phyloP scores from a whole-genome alignment of 129 eudicot genomes.

The Saussurea involucrata region DNA sequence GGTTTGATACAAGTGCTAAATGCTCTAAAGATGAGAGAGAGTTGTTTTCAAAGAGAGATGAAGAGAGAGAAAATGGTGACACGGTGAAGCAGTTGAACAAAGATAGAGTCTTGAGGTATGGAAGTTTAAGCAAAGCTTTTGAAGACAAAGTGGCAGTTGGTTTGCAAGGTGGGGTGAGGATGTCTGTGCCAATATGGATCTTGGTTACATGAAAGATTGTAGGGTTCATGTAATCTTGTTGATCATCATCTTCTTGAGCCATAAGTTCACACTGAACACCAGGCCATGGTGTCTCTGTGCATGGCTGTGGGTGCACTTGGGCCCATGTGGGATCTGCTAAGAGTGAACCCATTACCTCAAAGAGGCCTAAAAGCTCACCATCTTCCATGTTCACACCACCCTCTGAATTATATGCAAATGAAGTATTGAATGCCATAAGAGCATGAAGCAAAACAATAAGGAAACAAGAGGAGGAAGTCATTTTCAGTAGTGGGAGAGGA shows the following conservation, averaged over 20 bases:
- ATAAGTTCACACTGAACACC: constrained; percentile 69
- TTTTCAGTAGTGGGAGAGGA: constrained; percentile 12
- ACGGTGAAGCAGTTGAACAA: constrained; percentile 50
- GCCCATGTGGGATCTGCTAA: constrained; percentile 66
- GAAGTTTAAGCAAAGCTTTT: constrained; percentile 40
- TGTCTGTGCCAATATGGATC: constrained; percentile 59
- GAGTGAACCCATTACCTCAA: constrained; percentile 67
- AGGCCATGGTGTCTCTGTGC: constrained; percentile 80
- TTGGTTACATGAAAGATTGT: constrained; percentile 67
- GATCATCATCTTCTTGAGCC: constrained; percentile 36
- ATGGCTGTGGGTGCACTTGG: constrained; percentile 62
- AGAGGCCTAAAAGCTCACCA: constrained; percentile 56
- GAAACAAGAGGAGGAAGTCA: constrained; percentile 26
- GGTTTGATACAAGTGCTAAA: constrained; percentile 52
- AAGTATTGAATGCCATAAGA: constrained; percentile 9
- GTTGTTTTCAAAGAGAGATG: constrained; percentile 38
- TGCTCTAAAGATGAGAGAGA: constrained; percentile 45
- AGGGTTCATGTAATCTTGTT: constrained; percentile 40
- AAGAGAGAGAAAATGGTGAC: constrained; percentile 35
- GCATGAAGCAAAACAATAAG: constrained; percentile 15
- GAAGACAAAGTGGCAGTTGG: constrained; percentile 38
- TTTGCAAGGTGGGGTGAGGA: constrained; percentile 55
- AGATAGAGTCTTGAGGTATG: constrained; percentile 57
- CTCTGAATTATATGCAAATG: constrained; percentile 14
- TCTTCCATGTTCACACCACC: constrained; percentile 49